phyloP scores from a whole-genome alignment of 352 stramenopile species.

The Lagenidium giganteum region DNA sequence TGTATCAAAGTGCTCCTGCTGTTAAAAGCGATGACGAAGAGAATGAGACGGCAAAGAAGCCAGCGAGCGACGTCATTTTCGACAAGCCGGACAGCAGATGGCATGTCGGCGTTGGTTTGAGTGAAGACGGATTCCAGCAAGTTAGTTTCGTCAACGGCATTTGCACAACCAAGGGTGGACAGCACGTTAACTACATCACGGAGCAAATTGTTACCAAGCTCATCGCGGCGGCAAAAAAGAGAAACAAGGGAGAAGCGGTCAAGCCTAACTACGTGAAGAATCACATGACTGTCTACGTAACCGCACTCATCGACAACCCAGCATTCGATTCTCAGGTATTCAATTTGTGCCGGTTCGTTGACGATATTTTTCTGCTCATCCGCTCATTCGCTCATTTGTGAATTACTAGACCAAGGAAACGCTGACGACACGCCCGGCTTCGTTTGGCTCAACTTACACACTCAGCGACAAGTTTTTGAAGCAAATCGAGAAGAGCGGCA shows the following conservation, averaged over 20 bases:
- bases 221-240: constrained; percentile 90
- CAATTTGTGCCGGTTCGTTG: no score
- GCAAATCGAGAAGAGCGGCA: constrained; percentile 83
- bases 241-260: constrained; percentile 91
- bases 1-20: constrained; percentile 79
- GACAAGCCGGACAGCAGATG: constrained; percentile 92
- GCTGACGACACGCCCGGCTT: constrained; percentile 83
- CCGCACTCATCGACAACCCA: constrained; percentile 96
- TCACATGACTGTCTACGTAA: constrained; percentile 96
- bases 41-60: constrained; percentile 28
- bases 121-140: constrained; percentile 92
- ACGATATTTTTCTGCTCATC: no score
- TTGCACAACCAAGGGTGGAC: constrained; percentile 93
- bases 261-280: constrained; percentile 94
- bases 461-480: constrained; percentile 88
- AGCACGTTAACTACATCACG: constrained; percentile 94
- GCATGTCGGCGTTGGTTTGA: constrained; percentile 92
- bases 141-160: constrained; percentile 99
- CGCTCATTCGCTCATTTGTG: neutral
- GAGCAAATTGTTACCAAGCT: constrained; percentile 90
- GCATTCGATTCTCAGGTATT: constrained; percentile 95
- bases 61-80: constrained; percentile 66
- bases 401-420: constrained; percentile 93
- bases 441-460: constrained; percentile 85
- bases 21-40: constrained; percentile 24